These are phyloP conservation scores for Trichoderma semiorbis DNA, from an alignment of 2,329 filamentous ascomycete genomes.

Conservation along the genomic window DNA sequence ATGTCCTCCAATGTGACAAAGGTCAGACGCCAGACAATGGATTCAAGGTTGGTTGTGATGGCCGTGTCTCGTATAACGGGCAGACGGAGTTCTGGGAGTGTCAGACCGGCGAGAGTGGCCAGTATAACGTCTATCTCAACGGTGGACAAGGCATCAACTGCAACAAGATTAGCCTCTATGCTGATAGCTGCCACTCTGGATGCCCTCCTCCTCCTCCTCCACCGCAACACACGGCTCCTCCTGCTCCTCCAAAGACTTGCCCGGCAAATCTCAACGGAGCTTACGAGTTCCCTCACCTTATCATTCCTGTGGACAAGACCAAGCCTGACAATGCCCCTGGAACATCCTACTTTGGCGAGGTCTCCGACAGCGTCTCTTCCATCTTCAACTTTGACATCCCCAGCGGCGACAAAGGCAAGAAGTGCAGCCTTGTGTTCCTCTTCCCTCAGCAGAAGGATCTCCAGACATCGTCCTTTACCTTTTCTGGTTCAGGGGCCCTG, in stretches of 20 bases:
- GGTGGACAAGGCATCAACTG: conserved; percentile 42
- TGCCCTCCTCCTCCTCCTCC: conserved; percentile 21
- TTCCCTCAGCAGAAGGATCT: conserved; percentile 55
- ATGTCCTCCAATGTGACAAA: conserved; percentile 59
- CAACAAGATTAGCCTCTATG: conserved; percentile 44
- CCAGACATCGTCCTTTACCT: conserved; percentile 55
- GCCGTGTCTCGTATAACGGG: conserved; percentile 49
- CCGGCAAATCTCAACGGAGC: conserved; percentile 42
- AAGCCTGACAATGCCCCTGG: conserved; percentile 51
- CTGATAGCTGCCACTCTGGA: conserved; percentile 35
- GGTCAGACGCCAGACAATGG: conserved; percentile 50
- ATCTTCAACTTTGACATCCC: conserved; percentile 71
- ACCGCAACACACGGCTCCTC: conserved; percentile 13
- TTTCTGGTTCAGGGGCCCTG: conserved; percentile 46
- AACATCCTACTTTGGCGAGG: conserved; percentile 52
- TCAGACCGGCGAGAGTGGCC: conserved; percentile 47
- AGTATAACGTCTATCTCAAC: conserved; percentile 53
- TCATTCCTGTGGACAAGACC: conserved; percentile 56
- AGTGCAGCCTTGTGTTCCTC: conserved; percentile 62
- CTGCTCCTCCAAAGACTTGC: conserved; percentile 31
- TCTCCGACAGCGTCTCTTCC: conserved; percentile 51
- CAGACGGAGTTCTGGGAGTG: conserved; percentile 58
- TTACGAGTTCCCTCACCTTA: conserved; percentile 59
- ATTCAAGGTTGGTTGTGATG: conserved; percentile 54
- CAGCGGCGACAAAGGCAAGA: conserved; percentile 49